Percentiles rank a stretch among this genome's conserved stretches.
These are phyloP conservation scores for Dipodascus geniculatus DNA, from an alignment of 805 yeast species.

Conservation along the genomic window DNA sequence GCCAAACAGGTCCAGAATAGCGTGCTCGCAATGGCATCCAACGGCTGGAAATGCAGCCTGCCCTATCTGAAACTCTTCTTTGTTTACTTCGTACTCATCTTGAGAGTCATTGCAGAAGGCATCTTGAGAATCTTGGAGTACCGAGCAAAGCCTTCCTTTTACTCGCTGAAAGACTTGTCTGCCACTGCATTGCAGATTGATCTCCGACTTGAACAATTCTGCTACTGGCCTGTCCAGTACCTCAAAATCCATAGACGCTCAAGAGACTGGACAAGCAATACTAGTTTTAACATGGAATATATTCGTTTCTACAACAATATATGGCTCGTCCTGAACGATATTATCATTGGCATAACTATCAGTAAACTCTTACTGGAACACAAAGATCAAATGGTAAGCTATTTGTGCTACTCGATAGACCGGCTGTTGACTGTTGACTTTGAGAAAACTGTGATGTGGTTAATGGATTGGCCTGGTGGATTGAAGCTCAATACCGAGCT, in stretches of 20 bases:
- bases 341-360: slow-evolving; percentile 57
- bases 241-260: slow-evolving; percentile 36
- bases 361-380: slow-evolving; percentile 36
- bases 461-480: slow-evolving; percentile 88
- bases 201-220: slow-evolving; percentile 60
- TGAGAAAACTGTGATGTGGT: slow-evolving; percentile 46
- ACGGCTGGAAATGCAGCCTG: slow-evolving; percentile 5
- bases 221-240: slow-evolving; percentile 73
- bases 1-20: slow-evolving; percentile 11
- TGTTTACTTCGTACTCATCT: slow-evolving; percentile 14
- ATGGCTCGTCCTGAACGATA: slow-evolving; percentile 80
- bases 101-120: slow-evolving; percentile 23
- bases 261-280: slow-evolving; percentile 29
- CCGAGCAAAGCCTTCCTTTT: slow-evolving; percentile 10
- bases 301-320: slow-evolving; percentile 70
- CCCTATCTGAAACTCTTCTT: slow-evolving; percentile 13
- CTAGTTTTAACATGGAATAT: slow-evolving; percentile 34
- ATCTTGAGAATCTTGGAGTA: slow-evolving; percentile 23
- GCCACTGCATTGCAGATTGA: slow-evolving; percentile 72
- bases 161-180: slow-evolving; percentile 31
- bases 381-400: slow-evolving; percentile 19
- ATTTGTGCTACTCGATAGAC: slow-evolving; percentile 26
- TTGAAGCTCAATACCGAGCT: slow-evolving; percentile 81
- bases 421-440: slow-evolving; percentile 35
- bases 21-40: slow-evolving; percentile 4